phyloP scores from a whole-genome alignment of 1,284 basidiomycete genomes.

The Mycena citricolor region DNA sequence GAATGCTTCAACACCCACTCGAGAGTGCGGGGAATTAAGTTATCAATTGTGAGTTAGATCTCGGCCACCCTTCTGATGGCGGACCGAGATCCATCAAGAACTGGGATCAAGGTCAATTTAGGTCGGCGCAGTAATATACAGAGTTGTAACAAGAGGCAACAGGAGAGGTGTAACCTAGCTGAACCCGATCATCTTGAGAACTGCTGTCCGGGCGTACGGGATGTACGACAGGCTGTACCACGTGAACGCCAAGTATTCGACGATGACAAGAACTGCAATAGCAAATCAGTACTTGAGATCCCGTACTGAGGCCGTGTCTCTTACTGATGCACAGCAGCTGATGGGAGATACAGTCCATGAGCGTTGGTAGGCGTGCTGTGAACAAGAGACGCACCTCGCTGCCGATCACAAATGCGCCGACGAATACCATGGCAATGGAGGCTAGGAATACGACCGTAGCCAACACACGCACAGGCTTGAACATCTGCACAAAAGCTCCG shows the following conservation, averaged over 20 bases:
- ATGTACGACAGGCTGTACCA: slow-evolving; percentile 87
- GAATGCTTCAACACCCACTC: too few species aligned
- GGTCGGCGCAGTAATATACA: too few species aligned
- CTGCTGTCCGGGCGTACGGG: slow-evolving; percentile 79
- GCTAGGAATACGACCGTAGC: slow-evolving; percentile 80
- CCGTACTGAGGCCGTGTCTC: slow-evolving; percentile 10
- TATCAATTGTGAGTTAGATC: too few species aligned
- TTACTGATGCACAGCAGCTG: slow-evolving; percentile 38
- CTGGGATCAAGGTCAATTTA: neutral
- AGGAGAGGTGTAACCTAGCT: slow-evolving; percentile 26
- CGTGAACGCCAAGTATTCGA: slow-evolving; percentile 83
- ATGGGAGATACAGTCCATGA: slow-evolving; percentile 2
- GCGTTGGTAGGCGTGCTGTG: slow-evolving; percentile 5
- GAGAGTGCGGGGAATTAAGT: too few species aligned
- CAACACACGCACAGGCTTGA: slow-evolving; percentile 86
- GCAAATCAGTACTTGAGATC: slow-evolving; percentile 5
- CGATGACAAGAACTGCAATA: slow-evolving; percentile 76
- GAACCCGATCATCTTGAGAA: slow-evolving; percentile 65
- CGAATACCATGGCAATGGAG: slow-evolving; percentile 77
- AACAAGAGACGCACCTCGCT: slow-evolving; percentile 53
- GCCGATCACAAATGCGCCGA: slow-evolving; percentile 73
- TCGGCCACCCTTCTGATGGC: too few species aligned
- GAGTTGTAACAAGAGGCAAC: neutral
- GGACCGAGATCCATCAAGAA: too few species aligned
- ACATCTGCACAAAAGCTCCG: slow-evolving; percentile 62